phyloP scores from a whole-genome alignment of 345 rosid genomes.

The Eucalyptus tenuipes region DNA sequence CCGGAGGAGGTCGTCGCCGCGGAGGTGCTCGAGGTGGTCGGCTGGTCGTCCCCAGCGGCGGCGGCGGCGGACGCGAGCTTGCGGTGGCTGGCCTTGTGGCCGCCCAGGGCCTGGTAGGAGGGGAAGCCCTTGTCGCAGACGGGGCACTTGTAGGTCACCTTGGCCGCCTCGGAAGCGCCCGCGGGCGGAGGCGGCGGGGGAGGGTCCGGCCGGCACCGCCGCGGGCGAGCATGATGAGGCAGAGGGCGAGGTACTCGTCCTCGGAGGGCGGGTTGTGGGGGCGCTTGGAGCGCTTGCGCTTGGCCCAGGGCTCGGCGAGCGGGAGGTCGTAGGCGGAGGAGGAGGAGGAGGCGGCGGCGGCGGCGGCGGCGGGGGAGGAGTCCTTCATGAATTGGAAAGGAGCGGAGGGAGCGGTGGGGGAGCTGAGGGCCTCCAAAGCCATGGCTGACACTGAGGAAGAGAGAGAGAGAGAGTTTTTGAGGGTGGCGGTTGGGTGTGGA shows the following conservation, averaged over 20 bases:
- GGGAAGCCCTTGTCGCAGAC: constrained; percentile 8
- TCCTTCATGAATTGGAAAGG: constrained; percentile 25
- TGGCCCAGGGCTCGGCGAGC: constrained; percentile 56
- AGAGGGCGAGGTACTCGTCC: constrained; percentile 89
- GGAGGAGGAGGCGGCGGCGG: constrained; percentile 16
- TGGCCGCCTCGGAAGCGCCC: background rate
- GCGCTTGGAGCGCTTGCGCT: constrained; percentile 82
- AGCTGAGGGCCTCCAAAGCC: constrained; percentile 65
- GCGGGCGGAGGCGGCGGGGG: background rate
- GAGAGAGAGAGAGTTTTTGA: background rate
- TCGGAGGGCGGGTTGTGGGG: constrained; percentile 51
- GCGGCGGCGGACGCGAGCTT: background rate
- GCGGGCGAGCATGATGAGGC: constrained; percentile 91
- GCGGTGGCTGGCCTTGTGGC: constrained; percentile 19
- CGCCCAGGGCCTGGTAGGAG: constrained; percentile 11
- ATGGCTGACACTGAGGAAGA: background rate
- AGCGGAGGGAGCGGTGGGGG: constrained; percentile 24
- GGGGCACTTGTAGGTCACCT: background rate
- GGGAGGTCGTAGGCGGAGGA: background rate
- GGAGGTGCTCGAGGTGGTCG: background rate
- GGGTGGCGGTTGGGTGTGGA: background rate
- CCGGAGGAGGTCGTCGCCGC: background rate
- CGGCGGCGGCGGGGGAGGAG: background rate
- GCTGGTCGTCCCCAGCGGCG: background rate
- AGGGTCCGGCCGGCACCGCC: constrained; percentile 18